Evolutionary conservation across 306 rosid species (phyloP).

Genomic region (Gastrolobium villosum): DNA sequence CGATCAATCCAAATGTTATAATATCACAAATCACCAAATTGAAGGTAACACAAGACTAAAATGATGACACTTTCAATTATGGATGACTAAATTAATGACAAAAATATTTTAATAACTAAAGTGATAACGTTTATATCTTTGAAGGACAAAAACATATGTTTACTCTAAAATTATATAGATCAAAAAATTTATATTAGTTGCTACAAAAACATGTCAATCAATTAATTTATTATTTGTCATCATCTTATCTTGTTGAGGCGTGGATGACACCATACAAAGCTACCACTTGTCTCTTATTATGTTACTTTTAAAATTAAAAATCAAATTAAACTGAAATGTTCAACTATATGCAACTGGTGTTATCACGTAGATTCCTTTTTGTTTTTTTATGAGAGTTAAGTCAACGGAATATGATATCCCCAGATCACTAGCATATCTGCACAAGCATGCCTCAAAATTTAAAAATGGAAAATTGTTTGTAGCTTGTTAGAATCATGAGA

Average conservation of each 20-base stretch:
- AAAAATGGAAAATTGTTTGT: conserved; percentile 22
- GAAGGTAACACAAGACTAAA: no score
- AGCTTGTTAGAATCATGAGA: conserved; percentile 41
- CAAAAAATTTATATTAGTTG: background rate
- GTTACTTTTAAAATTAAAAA: background rate
- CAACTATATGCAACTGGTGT: background rate
- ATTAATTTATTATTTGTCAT: background rate
- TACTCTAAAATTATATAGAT: background rate
- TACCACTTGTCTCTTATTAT: background rate
- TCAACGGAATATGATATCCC: conserved; percentile 16
- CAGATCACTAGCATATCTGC: background rate
- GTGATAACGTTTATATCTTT: no score
- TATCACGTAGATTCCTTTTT: conserved; percentile 35
- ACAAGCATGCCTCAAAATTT: conserved; percentile 43
- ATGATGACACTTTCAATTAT: no score
- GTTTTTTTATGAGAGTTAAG: conserved; percentile 31
- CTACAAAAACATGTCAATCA: background rate
- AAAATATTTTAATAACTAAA: no score
- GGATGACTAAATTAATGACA: no score
- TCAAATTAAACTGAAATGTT: background rate
- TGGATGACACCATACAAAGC: background rate
- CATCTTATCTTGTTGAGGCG: background rate
- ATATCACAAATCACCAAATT: no score
- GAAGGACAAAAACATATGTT: background rate
- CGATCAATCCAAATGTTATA: no score